Conservation (phyloP, 106 monocot genomes). For the Dioscorea alata region DNA sequence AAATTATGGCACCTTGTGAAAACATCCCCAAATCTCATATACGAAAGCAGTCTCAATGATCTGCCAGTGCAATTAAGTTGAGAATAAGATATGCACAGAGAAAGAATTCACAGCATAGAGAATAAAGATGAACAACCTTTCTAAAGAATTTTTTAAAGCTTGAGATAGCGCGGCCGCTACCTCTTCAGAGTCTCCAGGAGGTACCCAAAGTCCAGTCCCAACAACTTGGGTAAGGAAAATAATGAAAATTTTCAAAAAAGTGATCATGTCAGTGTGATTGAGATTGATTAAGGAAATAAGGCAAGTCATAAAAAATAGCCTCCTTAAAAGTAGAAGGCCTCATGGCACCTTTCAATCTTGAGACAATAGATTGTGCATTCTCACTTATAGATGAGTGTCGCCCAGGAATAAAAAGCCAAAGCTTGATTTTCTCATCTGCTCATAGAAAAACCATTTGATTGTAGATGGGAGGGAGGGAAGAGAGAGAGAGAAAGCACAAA, state of each 20-base stretch:
- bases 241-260: background rate
- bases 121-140: slow-evolving; percentile 49
- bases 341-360: slow-evolving; percentile 68
- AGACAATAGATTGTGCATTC: slow-evolving; percentile 60
- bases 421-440: slow-evolving; percentile 98
- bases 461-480: background rate
- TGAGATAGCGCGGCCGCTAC: slow-evolving; percentile 84
- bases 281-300: background rate
- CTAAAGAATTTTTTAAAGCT: slow-evolving; percentile 76
- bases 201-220: slow-evolving; percentile 76
- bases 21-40: slow-evolving; percentile 92
- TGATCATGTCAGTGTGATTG: background rate
- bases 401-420: slow-evolving; percentile 98
- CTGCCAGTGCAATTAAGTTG: slow-evolving; percentile 27
- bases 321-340: background rate
- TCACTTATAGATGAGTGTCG: slow-evolving; percentile 69
- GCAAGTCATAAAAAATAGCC: background rate
- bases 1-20: slow-evolving; percentile 62
- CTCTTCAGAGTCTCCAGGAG: slow-evolving; percentile 96
- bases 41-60: slow-evolving; percentile 66
- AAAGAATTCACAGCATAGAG: background rate
- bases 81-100: background rate
- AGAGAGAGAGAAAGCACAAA: slow-evolving; percentile 1
- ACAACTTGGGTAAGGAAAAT: slow-evolving; percentile 30
- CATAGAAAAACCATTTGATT: background rate